A percentile compares a stretch with the other conserved stretches of the same genome.
phyloP scores from a whole-genome alignment of 2,329 filamentous ascomycete species.

The Aspergillus sp. region DNA sequence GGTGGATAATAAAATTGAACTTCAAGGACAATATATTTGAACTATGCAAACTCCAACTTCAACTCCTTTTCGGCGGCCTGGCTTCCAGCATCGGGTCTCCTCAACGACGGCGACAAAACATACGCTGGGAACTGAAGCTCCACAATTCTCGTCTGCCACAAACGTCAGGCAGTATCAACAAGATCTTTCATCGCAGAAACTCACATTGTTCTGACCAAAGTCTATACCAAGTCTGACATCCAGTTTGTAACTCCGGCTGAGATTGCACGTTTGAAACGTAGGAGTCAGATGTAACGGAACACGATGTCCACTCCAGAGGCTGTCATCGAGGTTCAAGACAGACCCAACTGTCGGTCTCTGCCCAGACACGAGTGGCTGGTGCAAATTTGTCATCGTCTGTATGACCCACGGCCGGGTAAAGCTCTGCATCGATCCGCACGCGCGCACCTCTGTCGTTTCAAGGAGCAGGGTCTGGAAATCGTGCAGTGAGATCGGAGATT shows the following conservation, averaged over 20 bases:
- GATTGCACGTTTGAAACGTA: slow-evolving; percentile 1
- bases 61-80: not conserved
- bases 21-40: not conserved
- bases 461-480: slow-evolving; percentile 20
- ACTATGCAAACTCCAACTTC: not conserved
- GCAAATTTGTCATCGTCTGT: too few relatives aligned
- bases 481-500: slow-evolving; percentile 5
- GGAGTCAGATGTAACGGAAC: not conserved
- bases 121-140: slow-evolving; percentile 18
- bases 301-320: not conserved
- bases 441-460: slow-evolving; percentile 16
- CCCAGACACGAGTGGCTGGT: too few relatives aligned
- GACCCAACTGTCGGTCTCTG: not conserved
- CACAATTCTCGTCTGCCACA: slow-evolving; percentile 6
- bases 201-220: slow-evolving; percentile 6
- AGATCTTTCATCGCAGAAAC: not conserved
- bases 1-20: not conserved
- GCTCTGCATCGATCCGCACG: slow-evolving; percentile 3
- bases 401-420: slow-evolving; percentile 10
- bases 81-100: not conserved
- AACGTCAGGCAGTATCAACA: not conserved
- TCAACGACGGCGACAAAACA: slow-evolving; percentile 4
- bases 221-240: not conserved
- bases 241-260: not conserved
- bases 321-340: not conserved